Base-by-base conservation (phyloP, 192 early-diverging fungal species). In the Coemansia sp. region DNA sequence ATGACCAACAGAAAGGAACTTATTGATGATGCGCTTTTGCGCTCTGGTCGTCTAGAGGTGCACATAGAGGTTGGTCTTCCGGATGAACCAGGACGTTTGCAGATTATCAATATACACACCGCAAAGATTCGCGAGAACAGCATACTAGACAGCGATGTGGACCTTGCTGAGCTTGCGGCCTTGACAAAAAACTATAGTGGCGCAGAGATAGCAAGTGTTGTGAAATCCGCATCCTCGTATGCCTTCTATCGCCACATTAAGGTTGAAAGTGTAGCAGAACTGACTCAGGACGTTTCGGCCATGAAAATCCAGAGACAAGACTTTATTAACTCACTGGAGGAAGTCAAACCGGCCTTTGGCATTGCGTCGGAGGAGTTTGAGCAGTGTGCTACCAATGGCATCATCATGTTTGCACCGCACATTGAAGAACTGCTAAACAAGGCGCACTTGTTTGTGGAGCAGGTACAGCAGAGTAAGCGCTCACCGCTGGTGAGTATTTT, bases 1-100 rank as follows among this genome's bases (percentile, higher is more conserved):
- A 99, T 99, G 97, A 99, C 97, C 56, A 99, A 98, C 77, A 79
- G 96, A 67, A 87, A 94, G 72, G 96, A 99, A 66, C 93, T 98
- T 87, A 97, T 99, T 65, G 97, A 99, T 72, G 97, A 99, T 66
- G 97, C 97, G 5, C 78, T 99, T 71, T 85, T 99, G 36, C 91
- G 96, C 65, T 95, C 97, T 32, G 97, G 92, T 21, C 92, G 95
- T 84, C 80, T 98, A 63, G 97, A 98, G 81, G 94, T 98, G 6
- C 94, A 99, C 57, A 95, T 97, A 88, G 97, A 99, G 77, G 93
- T 99, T 62, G 88, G 89, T 11, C 78, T 98, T 18, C 96, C 97
- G 11, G 96, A 99, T 78, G 95, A 97, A 74, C 66, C 83, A 2
- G 96, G 96, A 12, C 90, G 97, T 67, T 77, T 92, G 16, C 94